Percentiles rank a stretch among this genome's conserved stretches.
These are phyloP conservation scores for Russula dissimulans DNA, from an alignment of 768 basidiomycete genomes.

Conservation along the genomic window DNA sequence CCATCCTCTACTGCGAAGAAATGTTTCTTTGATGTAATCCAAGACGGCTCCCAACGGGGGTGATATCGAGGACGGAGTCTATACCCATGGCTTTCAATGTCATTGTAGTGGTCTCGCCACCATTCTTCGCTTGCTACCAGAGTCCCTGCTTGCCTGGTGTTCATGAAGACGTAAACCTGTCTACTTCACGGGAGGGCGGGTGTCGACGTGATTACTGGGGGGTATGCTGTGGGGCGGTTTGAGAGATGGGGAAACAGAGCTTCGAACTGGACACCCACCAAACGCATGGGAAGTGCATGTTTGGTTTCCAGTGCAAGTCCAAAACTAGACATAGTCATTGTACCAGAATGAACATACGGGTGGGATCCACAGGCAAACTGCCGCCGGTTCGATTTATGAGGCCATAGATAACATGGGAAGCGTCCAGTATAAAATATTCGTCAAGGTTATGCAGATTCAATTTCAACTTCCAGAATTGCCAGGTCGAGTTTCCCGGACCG, in stretches of 20 bases:
- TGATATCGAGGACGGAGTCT: conserved; percentile 14
- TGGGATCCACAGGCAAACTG: no score
- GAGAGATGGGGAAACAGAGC: no score
- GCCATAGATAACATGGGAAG: no score
- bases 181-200: not conserved
- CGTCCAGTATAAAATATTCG: no score
- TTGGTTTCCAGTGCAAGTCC: no score
- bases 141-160: not conserved
- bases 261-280: not conserved
- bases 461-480: no score
- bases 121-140: conserved; percentile 9
- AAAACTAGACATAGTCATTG: no score
- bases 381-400: no score
- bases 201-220: not conserved
- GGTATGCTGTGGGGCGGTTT: not conserved
- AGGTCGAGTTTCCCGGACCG: no score
- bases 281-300: not conserved
- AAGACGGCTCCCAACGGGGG: conserved; percentile 9
- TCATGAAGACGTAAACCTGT: no score
- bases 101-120: conserved; percentile 5
- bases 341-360: no score
- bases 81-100: conserved; percentile 5
- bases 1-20: conserved; percentile 10
- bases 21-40: not conserved
- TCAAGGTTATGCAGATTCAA: no score